Base-by-base conservation (phyloP, 148 eudicot species). In the Salicornia ramosissima region DNA sequence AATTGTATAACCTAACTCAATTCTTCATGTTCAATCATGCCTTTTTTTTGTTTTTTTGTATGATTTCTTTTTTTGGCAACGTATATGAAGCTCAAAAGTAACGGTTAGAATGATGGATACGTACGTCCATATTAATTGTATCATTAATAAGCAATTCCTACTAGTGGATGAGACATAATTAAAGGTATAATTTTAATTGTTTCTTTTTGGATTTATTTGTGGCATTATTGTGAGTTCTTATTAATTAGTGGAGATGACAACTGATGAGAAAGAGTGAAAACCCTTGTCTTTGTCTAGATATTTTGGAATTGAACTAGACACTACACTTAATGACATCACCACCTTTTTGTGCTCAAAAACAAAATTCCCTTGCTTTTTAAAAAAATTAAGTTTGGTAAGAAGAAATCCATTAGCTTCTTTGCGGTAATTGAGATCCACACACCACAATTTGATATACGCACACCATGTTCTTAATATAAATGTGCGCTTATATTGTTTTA, bases 121-220 rank as follows among this genome's bases (percentile, higher is more conserved):
- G 5, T 45, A 11, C 1, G 2, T 11, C 11, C 49, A 4, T 49
- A 16, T 49, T 3, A 49, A 26, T 56, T 26, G 61, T 28, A 6
- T 56, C 19, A 56, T 28, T 56, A 12, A 4, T 30, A 57, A 14
- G 19, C 33, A 1, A 1, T 26, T 29, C 19, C 16, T 58, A 3
- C 59, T 24, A 58, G 40, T 58, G 63, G 62, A 30, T n/a, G 9
- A 58, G 63, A 58, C 63, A n/a, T n/a, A 14, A 29, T 58, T 15
- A 11, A 31, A 8, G 21, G 22, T 58, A 18, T 40, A 58, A 12
- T 29, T 28, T 57, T 16, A 0, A 58, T 5, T 4, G 14, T 30
- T 16, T 29, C 36, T 30, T 58, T 46, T 15, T 15, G 3, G 2
- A 10, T 46, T 3, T 12, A 46, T 46, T 58, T 58, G 40, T 26